Base-by-base conservation (phyloP, 345 rosid genomes). In the Adansonia digitata region DNA sequence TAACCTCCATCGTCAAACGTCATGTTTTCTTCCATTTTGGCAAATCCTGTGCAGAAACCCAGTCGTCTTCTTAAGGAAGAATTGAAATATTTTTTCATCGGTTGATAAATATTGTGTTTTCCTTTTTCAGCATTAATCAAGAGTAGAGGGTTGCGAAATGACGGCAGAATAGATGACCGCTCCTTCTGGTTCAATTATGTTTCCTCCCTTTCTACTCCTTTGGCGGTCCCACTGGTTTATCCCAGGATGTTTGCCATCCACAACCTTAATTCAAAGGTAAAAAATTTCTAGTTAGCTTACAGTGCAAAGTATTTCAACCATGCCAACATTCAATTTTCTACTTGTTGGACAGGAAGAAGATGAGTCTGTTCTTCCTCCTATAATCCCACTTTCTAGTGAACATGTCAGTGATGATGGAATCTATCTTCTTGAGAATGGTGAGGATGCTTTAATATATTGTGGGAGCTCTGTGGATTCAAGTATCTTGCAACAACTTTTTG, bases 341-440 rank as follows among this genome's bases (percentile, higher is more conserved):
- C 61, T 52, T 67, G 68, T 40, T 73, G 80, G 65, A 76, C 78
- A 95, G 97, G 92, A 89, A 52, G 86, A 72, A 45, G 82, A 83
- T 78, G 97, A 86, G 39, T 83, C 87, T 75, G 60, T 75, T 53
- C 76, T 93, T 74, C 97, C 98, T 57, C 34, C 88, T 57, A 70
- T 84, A 68, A 85, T 95, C 76, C 98, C 98, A 39, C 97, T 95
- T 75, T 82, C 92, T 62, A 95, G 97, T 64, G 99, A 95, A 75
- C 83, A 90, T 34, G 82, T 95, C 70, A 87, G 85, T 12, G 93
- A 90, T 63, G 92, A 85, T 45, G 99, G 98, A 81, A 86, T 93
- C 18, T 95, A 89, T 87, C 89, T 95, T 80, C 94, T 95, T 71
- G 99, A 95, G 84, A 93, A 91, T 45, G 98, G 99, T 63, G 92